phyloP scores from a whole-genome alignment of 805 yeast genomes.

The Jamesozyma rosinii region DNA sequence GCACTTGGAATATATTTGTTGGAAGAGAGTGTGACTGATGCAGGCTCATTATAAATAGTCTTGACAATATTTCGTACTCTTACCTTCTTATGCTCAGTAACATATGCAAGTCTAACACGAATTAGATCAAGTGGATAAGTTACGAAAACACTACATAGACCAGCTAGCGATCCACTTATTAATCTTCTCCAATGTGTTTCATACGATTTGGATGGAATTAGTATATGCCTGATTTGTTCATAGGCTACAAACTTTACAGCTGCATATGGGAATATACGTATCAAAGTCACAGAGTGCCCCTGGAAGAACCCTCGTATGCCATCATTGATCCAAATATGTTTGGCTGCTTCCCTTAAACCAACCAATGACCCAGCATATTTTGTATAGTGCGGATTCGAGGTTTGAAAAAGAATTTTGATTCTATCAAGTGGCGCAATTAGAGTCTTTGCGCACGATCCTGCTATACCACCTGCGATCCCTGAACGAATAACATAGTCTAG shows the following conservation, averaged over 20 bases:
- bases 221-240: slow-evolving; percentile 73
- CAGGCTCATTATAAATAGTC: slow-evolving; percentile 27
- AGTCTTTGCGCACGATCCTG: slow-evolving; percentile 94
- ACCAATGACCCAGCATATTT: slow-evolving; percentile 69
- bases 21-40: slow-evolving; percentile 25
- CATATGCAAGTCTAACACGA: slow-evolving; percentile 86
- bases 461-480: slow-evolving; percentile 90
- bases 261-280: slow-evolving; percentile 92
- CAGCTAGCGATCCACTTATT: slow-evolving; percentile 84
- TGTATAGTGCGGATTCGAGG: slow-evolving; percentile 80
- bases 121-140: slow-evolving; percentile 90
- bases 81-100: slow-evolving; percentile 41
- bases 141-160: slow-evolving; percentile 73
- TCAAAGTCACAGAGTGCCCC: slow-evolving; percentile 89
- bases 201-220: slow-evolving; percentile 64
- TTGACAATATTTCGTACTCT: slow-evolving; percentile 22
- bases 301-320: slow-evolving; percentile 80
- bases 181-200: slow-evolving; percentile 79
- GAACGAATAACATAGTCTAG: slow-evolving; percentile 71
- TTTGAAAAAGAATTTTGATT: slow-evolving; percentile 89
- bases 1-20: slow-evolving; percentile 31
- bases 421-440: slow-evolving; percentile 92
- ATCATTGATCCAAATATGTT: slow-evolving; percentile 53
- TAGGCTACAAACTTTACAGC: slow-evolving; percentile 94
- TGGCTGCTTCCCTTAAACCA: slow-evolving; percentile 69